Evolutionary conservation across 2,329 filamentous ascomycete genomes (phyloP), one percentile per base, ranked within the genome.

Genomic region (Diaporthe vexans): DNA sequence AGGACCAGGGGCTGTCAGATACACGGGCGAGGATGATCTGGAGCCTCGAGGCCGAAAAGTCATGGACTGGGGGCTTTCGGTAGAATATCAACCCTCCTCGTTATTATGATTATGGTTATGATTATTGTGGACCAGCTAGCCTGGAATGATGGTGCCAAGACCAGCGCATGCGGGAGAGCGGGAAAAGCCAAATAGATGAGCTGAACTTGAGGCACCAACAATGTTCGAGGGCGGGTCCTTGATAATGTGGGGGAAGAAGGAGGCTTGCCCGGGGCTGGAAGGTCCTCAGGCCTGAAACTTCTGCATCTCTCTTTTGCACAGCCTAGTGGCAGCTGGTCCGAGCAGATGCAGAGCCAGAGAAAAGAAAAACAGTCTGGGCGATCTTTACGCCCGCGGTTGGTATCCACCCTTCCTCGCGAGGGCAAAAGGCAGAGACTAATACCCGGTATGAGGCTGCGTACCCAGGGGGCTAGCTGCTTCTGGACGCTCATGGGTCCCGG

Each of bases 221-320:
- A 40, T 40, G 63, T 54, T 54, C 33, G 13, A 40, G 63, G 29
- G 37, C n/a, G 10, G 63, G 48, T 26, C 33, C 63, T 40, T 68
- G 48, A 37, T 29, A 26, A 52, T 68, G 63, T 54, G 46, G 46
- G 48, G 33, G 21, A 51, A 63, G 63, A 19, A 52, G 63, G 46
- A 67, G 63, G 46, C 63, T 67, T 67, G 46, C 21, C 63, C 63
- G 63, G 51, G 63, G 46, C 63, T 67, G 63, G 46, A 67, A 67
- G 63, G 46, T 52, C 46, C 63, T 21, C 19, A 37, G 52, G 51
- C 33, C 51, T 67, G 63, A 67, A 67, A 67, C 46, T 40, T 37
- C 8, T 26, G 4, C 63, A 67, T 37, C n/a, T 35, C n/a, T 35
- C 11, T 51, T 51, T 67, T 67, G 61, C 61, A 67, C 61, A 51